Percentiles rank a stretch among this genome's conserved stretches.
Evolutionary conservation across 352 stramenopile species (phyloP).

Genomic region (Poterioochromonas sp.): DNA sequence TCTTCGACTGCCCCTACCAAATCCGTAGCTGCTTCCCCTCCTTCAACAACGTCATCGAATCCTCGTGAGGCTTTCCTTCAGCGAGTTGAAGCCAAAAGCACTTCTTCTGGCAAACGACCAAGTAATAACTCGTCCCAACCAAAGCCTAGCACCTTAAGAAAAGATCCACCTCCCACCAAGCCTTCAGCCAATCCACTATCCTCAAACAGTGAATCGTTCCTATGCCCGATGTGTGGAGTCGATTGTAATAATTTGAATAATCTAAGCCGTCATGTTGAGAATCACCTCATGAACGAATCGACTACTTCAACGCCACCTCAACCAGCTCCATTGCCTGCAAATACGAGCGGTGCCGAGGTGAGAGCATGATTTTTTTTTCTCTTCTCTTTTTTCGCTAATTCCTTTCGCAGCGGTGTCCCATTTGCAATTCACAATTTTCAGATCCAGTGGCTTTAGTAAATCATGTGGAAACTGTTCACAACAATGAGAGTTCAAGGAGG

Average conservation of each 20-base stretch:
- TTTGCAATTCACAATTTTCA: not conserved
- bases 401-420: not conserved
- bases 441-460: not conserved
- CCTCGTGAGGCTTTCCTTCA: not conserved
- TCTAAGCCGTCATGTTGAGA: not conserved
- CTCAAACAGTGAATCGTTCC: no score
- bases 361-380: not conserved
- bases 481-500: no score
- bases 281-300: not conserved
- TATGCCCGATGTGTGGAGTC: no score
- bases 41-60: not conserved
- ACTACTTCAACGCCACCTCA: not conserved
- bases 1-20: not conserved
- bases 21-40: no score
- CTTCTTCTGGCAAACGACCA: not conserved
- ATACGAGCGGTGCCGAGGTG: not conserved
- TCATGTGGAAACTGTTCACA: slow-evolving; percentile 1
- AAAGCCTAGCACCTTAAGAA: no score
- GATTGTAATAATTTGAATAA: not conserved
- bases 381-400: not conserved
- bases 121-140: not conserved
- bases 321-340: not conserved
- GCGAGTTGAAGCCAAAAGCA: not conserved
- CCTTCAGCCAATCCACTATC: no score
- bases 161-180: no score